These are phyloP conservation scores for Knoxia roxburghii DNA, from an alignment of 257 asterid species.

Conservation along the genomic window DNA sequence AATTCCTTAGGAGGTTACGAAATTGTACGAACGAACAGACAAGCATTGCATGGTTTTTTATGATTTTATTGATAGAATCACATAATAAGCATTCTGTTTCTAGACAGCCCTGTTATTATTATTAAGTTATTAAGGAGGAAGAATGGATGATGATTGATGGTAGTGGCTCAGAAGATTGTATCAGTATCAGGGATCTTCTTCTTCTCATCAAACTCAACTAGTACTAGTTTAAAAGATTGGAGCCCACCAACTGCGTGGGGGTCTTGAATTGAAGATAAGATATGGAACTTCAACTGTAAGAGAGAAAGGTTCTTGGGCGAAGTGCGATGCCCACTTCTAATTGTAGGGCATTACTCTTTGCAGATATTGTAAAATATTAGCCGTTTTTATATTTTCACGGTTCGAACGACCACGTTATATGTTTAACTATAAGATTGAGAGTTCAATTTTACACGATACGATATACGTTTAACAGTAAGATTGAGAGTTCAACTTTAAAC, in stretches of 20 bases:
- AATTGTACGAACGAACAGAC: slow-evolving; percentile 78
- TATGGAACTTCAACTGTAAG: slow-evolving; percentile 30
- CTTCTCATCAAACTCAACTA: too few species aligned
- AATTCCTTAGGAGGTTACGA: slow-evolving; percentile 36
- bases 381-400: too few species aligned
- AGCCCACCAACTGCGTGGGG: slow-evolving; percentile 43
- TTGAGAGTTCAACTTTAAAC: too few species aligned
- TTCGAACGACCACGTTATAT: too few species aligned
- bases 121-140: not conserved
- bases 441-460: too few species aligned
- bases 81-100: slow-evolving; percentile 16
- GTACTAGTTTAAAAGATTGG: slow-evolving; percentile 26
- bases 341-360: slow-evolving; percentile 23
- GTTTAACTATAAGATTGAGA: too few species aligned
- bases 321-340: slow-evolving; percentile 61
- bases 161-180: not conserved
- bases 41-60: slow-evolving; percentile 36
- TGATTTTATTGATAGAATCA: slow-evolving; percentile 16
- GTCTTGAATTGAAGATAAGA: slow-evolving; percentile 51
- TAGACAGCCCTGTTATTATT: not conserved
- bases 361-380: slow-evolving; percentile 29
- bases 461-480: too few species aligned
- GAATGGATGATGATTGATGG: not conserved
- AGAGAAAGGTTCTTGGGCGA: slow-evolving; percentile 59
- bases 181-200: slow-evolving; percentile 20